Base-by-base conservation (phyloP, 1,284 basidiomycete genomes). In the Puccinia coronata region DNA sequence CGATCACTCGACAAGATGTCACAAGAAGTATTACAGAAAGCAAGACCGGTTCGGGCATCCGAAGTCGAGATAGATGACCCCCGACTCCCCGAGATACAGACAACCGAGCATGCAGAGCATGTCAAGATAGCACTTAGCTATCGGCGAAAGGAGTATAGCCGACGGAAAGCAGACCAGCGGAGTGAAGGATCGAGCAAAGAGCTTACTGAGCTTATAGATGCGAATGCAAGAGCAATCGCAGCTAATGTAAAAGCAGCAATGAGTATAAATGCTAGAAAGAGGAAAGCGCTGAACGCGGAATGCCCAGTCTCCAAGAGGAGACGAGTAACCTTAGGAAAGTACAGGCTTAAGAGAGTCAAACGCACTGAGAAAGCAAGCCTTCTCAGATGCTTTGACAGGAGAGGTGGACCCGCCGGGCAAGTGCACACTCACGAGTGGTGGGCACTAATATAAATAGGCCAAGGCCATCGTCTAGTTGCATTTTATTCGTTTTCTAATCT, bases 391-490 rank as follows among this genome's bases (percentile, higher is more conserved):
- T 69, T 69, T 47, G 23, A 47, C 23, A 69, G 65, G 20, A 12
- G 39, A 49, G 65, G 65, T 25, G 36, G 65, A 69, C 65, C 39
- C n/a, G 3, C 20, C 0, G 65, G 65, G 8, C 18, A 4, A 43
- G 65, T 69, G 18, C 39, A 69, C 25, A 69, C 65, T n/a, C 39
- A 69, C 36, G 14, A 69, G 43, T 69, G 65, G 65, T 69, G 65
- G 65, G 65, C 3, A 31, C 18, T 69, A 69, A 2, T 36, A 61
- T 61, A 61, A 61, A 61, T 61, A 61, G 53, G 5, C 8, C 51
- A 53, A 20, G 51, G 18, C 51, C 51, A 57, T 57, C 28, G 53
- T 57, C 53, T n/a, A 57, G 14, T 57, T 57, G 53, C 4, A 57
- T 57, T 8, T 25, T 57, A 20, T 53, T 53, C n/a, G 51, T 25